These are phyloP conservation scores for Ceratocystis colombiana DNA, from an alignment of 2,329 filamentous ascomycete species.

Conservation along the genomic window DNA sequence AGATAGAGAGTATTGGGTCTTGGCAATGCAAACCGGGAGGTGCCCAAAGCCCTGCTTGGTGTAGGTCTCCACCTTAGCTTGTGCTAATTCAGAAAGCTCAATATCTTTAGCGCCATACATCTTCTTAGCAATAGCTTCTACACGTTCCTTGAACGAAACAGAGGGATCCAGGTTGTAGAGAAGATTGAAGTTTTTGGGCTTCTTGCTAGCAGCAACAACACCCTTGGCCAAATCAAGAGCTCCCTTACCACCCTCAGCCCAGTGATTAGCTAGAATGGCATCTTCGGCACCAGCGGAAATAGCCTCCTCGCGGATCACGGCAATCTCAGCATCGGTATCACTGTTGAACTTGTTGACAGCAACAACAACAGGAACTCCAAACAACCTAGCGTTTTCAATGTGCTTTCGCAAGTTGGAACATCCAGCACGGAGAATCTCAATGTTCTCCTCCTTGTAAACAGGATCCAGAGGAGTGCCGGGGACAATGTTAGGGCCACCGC, in stretches of 20 bases:
- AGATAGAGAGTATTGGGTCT: slow-evolving; percentile 94
- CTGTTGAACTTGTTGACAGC: slow-evolving; percentile 95
- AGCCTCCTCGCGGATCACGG: slow-evolving; percentile 80
- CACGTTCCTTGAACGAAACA: slow-evolving; percentile 73
- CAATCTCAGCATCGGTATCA: slow-evolving; percentile 85
- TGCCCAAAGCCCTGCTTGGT: slow-evolving; percentile 84
- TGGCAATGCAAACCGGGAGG: slow-evolving; percentile 90
- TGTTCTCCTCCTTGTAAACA: slow-evolving; percentile 87
- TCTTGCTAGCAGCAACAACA: slow-evolving; percentile 71
- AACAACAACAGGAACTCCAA: slow-evolving; percentile 88
- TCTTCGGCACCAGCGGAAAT: slow-evolving; percentile 87
- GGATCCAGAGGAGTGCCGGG: slow-evolving; percentile 76
- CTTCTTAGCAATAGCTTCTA: slow-evolving; percentile 77
- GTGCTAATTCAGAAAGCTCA: slow-evolving; percentile 86
- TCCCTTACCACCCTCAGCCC: slow-evolving; percentile 86
- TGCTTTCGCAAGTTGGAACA: slow-evolving; percentile 95
- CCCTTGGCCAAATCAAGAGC: slow-evolving; percentile 80
- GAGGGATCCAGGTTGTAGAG: slow-evolving; percentile 61
- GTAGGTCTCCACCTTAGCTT: slow-evolving; percentile 94
- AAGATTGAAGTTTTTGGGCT: slow-evolving; percentile 78
- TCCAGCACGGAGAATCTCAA: slow-evolving; percentile 78
- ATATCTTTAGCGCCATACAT: slow-evolving; percentile 92
- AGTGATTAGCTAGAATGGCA: slow-evolving; percentile 89
- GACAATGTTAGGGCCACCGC: slow-evolving; percentile 85
- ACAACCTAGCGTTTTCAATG: slow-evolving; percentile 77